Base-by-base conservation (phyloP, 306 rosid genomes). In the Quercus ilex region DNA sequence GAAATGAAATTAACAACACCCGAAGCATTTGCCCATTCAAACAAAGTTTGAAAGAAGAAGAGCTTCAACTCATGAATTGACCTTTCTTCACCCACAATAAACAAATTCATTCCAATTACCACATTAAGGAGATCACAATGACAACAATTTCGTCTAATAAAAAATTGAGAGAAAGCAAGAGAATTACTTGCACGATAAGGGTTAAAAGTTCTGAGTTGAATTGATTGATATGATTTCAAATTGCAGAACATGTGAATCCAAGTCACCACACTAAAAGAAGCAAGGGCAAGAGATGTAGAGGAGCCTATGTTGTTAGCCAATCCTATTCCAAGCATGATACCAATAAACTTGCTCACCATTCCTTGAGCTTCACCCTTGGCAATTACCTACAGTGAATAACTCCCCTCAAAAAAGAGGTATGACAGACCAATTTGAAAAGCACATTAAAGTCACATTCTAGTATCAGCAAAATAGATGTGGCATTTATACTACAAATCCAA, bases 351-450 rank as follows among this genome's bases (percentile, higher is more conserved):
- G 92, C 99, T 94, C 68, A 89, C 95, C 99, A 94, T 94, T 88
- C 99, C 97, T 82, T 92, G 97, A 77, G 96, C 99, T 86, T 94
- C 99, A 75, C 99, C 99, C 81, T 94, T 94, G 46, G 99, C 99
- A 89, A 94, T 94, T 75, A 94, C 97, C 98, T 94, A 81, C 75
- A 84, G 6, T 78, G 70, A 28, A 81, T 21, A 73, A 41, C 57
- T 59, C 76, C 19, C 68, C 78, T 80, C 69, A 82, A 43, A 75
- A 53, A 59, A 25, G n/a, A 53, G 31, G 65, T 11, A 35, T 10
- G 53, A 73, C 33, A 77, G 3, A 20, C 28, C 15, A 38, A 38
- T 18, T 53, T 19, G 21, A n/a, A n/a, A n/a, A n/a, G n/a, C n/a
- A n/a, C n/a, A n/a, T n/a, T n/a, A 25, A 26, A 69, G 41, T 69